Base-by-base conservation (phyloP, 177 flowering plant genomes). In the Telopea speciosissima region DNA sequence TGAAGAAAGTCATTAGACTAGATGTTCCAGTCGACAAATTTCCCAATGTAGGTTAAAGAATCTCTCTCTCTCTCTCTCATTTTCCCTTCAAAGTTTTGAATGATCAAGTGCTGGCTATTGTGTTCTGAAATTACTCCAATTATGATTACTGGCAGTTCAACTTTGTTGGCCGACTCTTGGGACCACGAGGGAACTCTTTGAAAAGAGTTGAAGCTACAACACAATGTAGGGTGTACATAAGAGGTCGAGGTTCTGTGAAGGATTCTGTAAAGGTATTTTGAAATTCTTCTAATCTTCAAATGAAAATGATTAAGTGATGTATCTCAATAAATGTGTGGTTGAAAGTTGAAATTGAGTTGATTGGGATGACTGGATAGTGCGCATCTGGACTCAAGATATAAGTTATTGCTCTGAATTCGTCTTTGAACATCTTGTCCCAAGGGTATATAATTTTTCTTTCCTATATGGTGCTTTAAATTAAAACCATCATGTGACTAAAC, bases 201-300 rank as follows among this genome's bases (percentile, higher is more conserved):
- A 91, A 91, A 81, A 85, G 91, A 77, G 91, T 91, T 28, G 97
- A 91, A 79, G 86, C 91, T 52, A 67, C 83, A 75, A 88, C 97
- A 33, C 86, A 86, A 54, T 91, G 97, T 79, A 81, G 91, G 75
- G 89, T 91, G 63, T 90, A 81, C 71, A 91, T 91, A 52, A 84
- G 95, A 82, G 97, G 97, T 33, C 81, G 78, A 70, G 95, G 97
- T 63, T 90, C 95, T 26, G 89, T 91, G 22, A 91, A 91, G 81
- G 95, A 91, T 78, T 62, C 90, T 65, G 70, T 85, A 12, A 87
- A 91, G 95, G 97, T 91, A 87, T 66, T 26, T 28, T 33, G 45
- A 42, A 22, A 49, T 49, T 49, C 54, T 49, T 49, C 19, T 13
- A 1, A 12, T 49, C 54, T 49, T 49, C 17, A 12, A 49, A 49